Base-by-base conservation (phyloP, 2,329 filamentous ascomycete genomes). In the Chrysosporium queenslandicum region DNA sequence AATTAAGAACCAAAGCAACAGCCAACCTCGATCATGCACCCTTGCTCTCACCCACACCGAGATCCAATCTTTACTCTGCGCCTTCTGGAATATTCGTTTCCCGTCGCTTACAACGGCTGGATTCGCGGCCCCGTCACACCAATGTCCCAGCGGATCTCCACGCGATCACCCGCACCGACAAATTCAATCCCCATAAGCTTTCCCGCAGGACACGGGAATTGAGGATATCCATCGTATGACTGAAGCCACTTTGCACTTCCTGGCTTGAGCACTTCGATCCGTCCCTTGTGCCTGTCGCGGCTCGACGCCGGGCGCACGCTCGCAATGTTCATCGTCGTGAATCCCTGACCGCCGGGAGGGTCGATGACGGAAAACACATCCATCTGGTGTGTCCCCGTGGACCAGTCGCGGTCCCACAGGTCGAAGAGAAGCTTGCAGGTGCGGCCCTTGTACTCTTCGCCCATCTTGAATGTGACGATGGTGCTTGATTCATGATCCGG, bases 351-450 rank as follows among this genome's bases (percentile, higher is more conserved):
- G 12, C 51, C 51, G 1, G 56, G 58, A 1, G 61, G 60, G 12
- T 58, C 56, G n/a, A 59, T 58, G n/a, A 58, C 55, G 27, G 56
- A 59, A 50, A 61, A 63, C 1, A 63, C 58, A 40, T 63, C 61
- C 30, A 54, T 52, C 23, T 57, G 53, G 46, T 60, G 52, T 0
- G 60, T 53, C 6, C 61, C 61, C 1, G 56, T 61, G 23, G 60
- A 59, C 45, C 52, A 36, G 27, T 63, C 60, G 9, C 57, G 56
- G 21, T 53, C 53, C 56, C 58, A 57, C 4, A 61, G 56, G 23
- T 63, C 61, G 23, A 63, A 61, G 8, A 58, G 52, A 9, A 63
- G 55, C 46, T 51, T 55, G 59, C 61, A 63, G 16, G 47, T 56
- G 20, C 54, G 56, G 45, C 58, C 59, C 11, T 43, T 39, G 36